Conservation (phyloP, 208 protist genomes). For the Phytomonas serpens region DNA sequence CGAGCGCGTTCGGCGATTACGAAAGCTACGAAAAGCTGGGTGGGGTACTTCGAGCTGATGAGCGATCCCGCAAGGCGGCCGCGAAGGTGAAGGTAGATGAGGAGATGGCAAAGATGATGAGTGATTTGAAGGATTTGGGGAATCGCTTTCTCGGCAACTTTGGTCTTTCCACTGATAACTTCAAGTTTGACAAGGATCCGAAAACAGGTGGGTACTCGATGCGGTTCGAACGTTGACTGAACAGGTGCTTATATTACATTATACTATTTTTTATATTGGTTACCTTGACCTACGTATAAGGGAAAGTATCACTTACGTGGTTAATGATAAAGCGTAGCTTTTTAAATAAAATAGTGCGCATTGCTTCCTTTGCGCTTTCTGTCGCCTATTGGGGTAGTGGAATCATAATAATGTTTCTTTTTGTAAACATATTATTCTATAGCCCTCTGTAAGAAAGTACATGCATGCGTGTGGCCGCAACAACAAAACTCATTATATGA, state of each 20-base stretch:
- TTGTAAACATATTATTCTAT: conserved; percentile 3
- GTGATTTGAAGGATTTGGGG: conserved; percentile 94
- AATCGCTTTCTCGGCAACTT: conserved; percentile 95
- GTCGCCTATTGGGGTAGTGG: background rate
- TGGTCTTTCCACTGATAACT: conserved; percentile 95
- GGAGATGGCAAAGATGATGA: conserved; percentile 93
- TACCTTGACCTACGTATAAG: background rate
- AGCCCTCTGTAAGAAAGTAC: background rate
- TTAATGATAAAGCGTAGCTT: too few species aligned
- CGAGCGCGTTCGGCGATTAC: conserved; percentile 83
- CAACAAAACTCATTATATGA: background rate
- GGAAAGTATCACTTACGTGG: conserved; percentile 14
- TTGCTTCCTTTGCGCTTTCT: background rate
- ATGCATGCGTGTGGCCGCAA: background rate
- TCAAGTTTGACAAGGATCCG: conserved; percentile 95
- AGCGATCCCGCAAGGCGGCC: conserved; percentile 30
- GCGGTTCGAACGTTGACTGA: conserved; percentile 74
- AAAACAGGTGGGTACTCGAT: conserved; percentile 90
- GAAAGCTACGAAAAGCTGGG: conserved; percentile 76
- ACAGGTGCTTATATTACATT: background rate
- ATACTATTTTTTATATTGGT: background rate
- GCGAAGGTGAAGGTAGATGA: conserved; percentile 85
- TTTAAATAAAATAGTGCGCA: background rate
- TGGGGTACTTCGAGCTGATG: conserved; percentile 36
- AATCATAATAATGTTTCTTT: conserved; percentile 2